phyloP scores from a whole-genome alignment of 331 rosid genomes.

The Phaseolus coccineus region DNA sequence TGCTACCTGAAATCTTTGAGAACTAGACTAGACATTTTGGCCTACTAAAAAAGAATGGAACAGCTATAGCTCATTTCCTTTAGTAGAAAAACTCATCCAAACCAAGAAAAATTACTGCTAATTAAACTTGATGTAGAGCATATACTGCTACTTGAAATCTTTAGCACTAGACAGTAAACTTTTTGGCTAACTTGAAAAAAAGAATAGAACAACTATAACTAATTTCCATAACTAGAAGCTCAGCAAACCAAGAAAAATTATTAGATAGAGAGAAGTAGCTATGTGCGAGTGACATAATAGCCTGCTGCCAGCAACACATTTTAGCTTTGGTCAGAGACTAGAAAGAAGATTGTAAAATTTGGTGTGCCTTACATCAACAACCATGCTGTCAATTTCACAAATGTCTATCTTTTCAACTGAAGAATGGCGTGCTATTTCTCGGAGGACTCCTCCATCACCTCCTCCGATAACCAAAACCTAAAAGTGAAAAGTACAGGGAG shows the following conservation, averaged over 20 bases:
- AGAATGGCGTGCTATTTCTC: conserved; percentile 92
- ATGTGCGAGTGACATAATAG: conserved; percentile 1
- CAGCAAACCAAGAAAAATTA: too few species aligned
- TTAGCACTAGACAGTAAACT: too few species aligned
- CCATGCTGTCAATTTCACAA: conserved; percentile 99
- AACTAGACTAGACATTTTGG: background rate
- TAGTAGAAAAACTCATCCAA: background rate
- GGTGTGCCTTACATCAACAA: conserved; percentile 65
- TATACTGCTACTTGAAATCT: too few species aligned
- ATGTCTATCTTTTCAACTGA: conserved; percentile 92
- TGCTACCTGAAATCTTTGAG: conserved; percentile 19
- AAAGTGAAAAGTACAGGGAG: conserved; percentile 23
- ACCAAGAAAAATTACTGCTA: background rate
- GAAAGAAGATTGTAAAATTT: conserved; percentile 33
- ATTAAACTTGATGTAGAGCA: too few species aligned
- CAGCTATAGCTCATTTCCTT: conserved; percentile 5
- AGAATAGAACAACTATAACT: too few species aligned
- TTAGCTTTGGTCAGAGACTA: conserved; percentile 12
- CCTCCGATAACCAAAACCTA: conserved; percentile 99
- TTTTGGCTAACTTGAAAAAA: too few species aligned
- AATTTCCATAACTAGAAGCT: too few species aligned
- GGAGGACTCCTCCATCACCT: conserved; percentile 97
- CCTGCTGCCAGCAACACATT: conserved; percentile 25
- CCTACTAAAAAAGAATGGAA: conserved; percentile 14
- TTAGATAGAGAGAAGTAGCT: conserved; percentile 5